A percentile compares a stretch with the other conserved stretches of the same genome.
Evolutionary conservation across 345 rosid genomes (phyloP).

Genomic region (Gossypium thurberi): DNA sequence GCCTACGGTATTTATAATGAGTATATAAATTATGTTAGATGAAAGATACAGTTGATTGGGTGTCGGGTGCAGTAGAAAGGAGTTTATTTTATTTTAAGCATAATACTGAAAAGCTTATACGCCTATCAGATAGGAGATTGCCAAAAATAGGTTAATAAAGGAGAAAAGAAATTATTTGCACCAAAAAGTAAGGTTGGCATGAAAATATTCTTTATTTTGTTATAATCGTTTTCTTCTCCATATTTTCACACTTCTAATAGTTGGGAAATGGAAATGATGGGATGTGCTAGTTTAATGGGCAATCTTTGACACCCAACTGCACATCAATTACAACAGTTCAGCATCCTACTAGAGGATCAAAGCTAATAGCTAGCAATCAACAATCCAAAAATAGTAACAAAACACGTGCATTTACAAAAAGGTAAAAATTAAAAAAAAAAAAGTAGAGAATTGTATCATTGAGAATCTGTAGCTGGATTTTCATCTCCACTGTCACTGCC

Average conservation of each 20-base stretch:
- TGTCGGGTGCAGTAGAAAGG: no score
- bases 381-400: neutral
- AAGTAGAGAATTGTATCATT: constrained; percentile 1
- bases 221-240: neutral
- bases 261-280: no score
- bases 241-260: neutral
- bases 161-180: neutral
- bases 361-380: neutral
- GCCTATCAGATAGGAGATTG: no score
- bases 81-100: no score
- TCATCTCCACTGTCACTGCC: constrained; percentile 46
- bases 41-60: no score
- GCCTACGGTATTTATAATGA: no score
- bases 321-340: neutral
- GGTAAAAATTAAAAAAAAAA: neutral
- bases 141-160: no score
- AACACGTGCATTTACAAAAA: neutral
- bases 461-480: constrained; percentile 36
- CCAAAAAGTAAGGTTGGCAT: neutral
- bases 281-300: neutral
- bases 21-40: no score
- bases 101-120: no score
- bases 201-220: neutral
- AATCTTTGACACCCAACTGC: neutral
- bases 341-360: neutral